Evolutionary conservation across 2,329 filamentous ascomycete species (phyloP).

Genomic region (Stachybotrys chartarum): DNA sequence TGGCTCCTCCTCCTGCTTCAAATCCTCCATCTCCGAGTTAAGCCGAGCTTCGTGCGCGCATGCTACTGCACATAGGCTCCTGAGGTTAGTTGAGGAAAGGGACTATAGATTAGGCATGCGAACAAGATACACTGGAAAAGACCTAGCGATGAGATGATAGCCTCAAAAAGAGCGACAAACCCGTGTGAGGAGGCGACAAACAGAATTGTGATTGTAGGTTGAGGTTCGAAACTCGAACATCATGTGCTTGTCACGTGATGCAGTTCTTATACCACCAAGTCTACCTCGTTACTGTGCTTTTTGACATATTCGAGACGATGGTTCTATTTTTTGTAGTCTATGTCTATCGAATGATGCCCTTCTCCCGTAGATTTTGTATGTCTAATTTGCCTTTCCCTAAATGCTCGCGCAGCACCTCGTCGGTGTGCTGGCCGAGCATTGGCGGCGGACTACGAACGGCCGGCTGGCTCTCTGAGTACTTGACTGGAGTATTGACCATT

Average conservation of each 20-base stretch:
- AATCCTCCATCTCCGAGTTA: not conserved
- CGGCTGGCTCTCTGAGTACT: slow-evolving; percentile 79
- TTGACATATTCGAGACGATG: too few species aligned
- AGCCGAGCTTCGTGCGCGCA: too few species aligned
- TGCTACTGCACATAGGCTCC: too few species aligned
- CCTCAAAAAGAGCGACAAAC: not conserved
- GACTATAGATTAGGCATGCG: too few species aligned
- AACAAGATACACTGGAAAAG: too few species aligned
- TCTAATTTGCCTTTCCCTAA: slow-evolving; percentile 52
- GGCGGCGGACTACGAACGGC: slow-evolving; percentile 73
- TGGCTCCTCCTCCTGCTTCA: not conserved
- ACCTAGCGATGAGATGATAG: too few species aligned
- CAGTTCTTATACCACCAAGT: not conserved
- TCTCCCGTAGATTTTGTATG: slow-evolving; percentile 54
- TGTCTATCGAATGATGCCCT: slow-evolving; percentile 57
- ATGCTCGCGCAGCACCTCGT: slow-evolving; percentile 62
- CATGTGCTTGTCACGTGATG: not conserved
- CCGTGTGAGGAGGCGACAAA: not conserved
- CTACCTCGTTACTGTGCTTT: not conserved
- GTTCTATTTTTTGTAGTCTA: too few species aligned
- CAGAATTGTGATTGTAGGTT: not conserved
- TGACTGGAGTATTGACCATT: slow-evolving; percentile 89
- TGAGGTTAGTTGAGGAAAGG: too few species aligned
- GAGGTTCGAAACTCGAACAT: not conserved
- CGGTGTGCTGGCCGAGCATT: slow-evolving; percentile 78